These are phyloP conservation scores for Ricinus communis DNA, from an alignment of 345 rosid genomes.

Conservation along the genomic window DNA sequence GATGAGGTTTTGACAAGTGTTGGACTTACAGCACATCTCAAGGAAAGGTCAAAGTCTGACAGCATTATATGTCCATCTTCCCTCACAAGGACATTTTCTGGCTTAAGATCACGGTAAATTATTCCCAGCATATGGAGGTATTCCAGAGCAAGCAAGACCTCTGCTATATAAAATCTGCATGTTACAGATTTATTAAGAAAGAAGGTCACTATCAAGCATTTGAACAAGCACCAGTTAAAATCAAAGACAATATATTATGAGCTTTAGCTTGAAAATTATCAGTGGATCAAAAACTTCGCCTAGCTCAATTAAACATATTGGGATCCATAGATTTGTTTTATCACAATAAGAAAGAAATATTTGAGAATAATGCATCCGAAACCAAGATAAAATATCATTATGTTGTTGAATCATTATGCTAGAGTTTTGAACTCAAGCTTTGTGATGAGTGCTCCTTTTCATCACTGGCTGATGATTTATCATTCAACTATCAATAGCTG, in stretches of 20 bases:
- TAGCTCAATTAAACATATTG: neutral
- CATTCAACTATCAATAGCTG: neutral
- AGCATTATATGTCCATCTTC: constrained; percentile 90
- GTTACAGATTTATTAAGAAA: constrained; percentile 3
- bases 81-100: constrained; percentile 74
- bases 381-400: neutral
- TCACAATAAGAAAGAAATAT: neutral
- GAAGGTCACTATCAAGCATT: neutral
- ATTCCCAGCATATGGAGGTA: constrained; percentile 91
- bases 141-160: constrained; percentile 83
- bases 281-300: neutral
- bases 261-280: neutral
- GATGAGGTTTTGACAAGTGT: constrained; percentile 66
- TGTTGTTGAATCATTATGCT: neutral
- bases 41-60: constrained; percentile 83
- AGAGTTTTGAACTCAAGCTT: neutral
- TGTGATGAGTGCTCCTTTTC: neutral
- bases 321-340: neutral
- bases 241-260: neutral
- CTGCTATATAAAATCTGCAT: constrained; percentile 78
- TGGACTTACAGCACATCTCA: constrained; percentile 80
- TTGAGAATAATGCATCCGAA: neutral
- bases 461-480: neutral
- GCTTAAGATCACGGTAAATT: constrained; percentile 80
- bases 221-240: neutral